These are phyloP conservation scores for Nymphaea thermarum DNA, from an alignment of 164 flowering plant genomes.

Conservation along the genomic window DNA sequence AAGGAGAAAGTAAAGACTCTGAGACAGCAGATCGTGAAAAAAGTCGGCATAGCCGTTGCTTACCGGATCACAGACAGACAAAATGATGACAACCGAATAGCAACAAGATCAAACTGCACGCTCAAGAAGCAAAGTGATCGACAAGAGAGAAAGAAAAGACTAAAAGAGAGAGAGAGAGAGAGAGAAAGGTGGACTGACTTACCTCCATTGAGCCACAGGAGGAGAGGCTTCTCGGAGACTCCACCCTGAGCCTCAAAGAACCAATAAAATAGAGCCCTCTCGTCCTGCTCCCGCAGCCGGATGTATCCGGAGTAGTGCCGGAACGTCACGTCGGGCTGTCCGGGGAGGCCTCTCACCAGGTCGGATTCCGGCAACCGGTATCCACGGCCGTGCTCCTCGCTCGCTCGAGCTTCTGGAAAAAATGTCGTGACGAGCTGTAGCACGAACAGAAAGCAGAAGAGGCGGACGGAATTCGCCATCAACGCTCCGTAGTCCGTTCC, in stretches of 20 bases:
- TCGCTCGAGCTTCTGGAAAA: background rate
- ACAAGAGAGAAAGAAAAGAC: background rate
- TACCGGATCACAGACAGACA: background rate
- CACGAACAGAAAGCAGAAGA: background rate
- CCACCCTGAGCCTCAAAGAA: constrained; percentile 34
- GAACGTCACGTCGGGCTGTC: constrained; percentile 40
- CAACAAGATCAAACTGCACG: background rate
- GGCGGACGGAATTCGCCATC: background rate
- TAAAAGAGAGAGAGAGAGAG: background rate
- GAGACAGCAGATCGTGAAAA: too few relatives aligned
- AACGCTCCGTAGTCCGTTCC: background rate
- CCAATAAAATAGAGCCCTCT: constrained; percentile 54
- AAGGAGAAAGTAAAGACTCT: too few relatives aligned
- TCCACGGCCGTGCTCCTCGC: background rate
- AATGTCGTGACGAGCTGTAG: background rate
- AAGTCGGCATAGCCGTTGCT: too few relatives aligned
- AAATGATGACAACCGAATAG: background rate
- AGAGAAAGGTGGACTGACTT: constrained; percentile 1
- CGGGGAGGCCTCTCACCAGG: constrained; percentile 32
- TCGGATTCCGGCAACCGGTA: constrained; percentile 17
- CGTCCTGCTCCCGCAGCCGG: constrained; percentile 16
- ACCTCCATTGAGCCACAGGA: constrained; percentile 75
- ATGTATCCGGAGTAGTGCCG: constrained; percentile 51
- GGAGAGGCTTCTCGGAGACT: constrained; percentile 24
- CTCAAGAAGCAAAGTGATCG: too few relatives aligned